Conservation (phyloP, 2,329 filamentous ascomycete genomes). For the Trichoderma pleuroti region DNA sequence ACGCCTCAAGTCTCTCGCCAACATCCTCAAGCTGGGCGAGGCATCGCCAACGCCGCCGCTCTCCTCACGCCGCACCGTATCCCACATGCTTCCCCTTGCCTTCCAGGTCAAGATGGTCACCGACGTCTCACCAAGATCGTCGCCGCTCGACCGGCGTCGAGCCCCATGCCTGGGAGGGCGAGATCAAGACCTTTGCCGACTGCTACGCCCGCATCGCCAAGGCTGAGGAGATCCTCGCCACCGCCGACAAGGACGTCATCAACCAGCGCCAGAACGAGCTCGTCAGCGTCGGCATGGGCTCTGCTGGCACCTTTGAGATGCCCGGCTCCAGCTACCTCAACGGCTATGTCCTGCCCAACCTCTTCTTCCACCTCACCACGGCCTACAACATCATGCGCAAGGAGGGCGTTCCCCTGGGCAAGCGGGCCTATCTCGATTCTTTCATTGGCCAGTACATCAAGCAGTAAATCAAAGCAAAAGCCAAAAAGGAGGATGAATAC, state of each 20-base stretch:
- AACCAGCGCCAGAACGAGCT: constrained; percentile 30
- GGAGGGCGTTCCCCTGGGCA: constrained; percentile 60
- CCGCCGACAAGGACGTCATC: constrained; percentile 34
- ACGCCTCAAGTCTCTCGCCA: constrained; percentile 32
- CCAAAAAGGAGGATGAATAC: neutral
- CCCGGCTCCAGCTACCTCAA: constrained; percentile 41
- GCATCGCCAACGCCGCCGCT: constrained; percentile 29
- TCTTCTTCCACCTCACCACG: constrained; percentile 61
- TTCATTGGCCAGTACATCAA: constrained; percentile 28
- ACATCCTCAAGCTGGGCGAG: constrained; percentile 38
- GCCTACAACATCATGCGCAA: constrained; percentile 59
- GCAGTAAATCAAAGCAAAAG: neutral
- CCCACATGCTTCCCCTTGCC: constrained; percentile 42
- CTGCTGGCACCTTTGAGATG: constrained; percentile 27
- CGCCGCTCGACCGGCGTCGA: constrained; percentile 34
- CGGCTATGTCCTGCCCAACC: constrained; percentile 53
- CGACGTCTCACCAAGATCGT: constrained; percentile 32
- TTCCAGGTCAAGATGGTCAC: constrained; percentile 39
- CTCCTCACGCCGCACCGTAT: constrained; percentile 34
- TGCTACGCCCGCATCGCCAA: constrained; percentile 34
- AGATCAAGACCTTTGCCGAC: constrained; percentile 35
- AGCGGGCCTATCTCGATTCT: constrained; percentile 49
- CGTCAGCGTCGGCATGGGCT: constrained; percentile 32
- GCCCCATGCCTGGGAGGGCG: constrained; percentile 26
- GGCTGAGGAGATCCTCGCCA: constrained; percentile 30